Percentiles rank a stretch among this genome's conserved stretches.
phyloP scores from a whole-genome alignment of 2,329 filamentous ascomycete genomes.

The Calonectria hongkongensis region DNA sequence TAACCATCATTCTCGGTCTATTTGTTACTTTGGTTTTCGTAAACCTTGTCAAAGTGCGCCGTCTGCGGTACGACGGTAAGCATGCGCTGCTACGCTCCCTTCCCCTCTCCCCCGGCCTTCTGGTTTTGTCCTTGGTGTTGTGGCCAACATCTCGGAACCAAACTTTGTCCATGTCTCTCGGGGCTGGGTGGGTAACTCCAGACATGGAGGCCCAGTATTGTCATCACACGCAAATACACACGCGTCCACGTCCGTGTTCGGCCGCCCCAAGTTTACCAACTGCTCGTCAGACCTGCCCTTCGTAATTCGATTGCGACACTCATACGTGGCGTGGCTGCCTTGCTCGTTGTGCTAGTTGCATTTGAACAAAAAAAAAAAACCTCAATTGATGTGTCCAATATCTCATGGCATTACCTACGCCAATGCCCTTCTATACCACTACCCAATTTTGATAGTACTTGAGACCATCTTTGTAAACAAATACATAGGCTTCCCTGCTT shows the following conservation, averaged over 20 bases:
- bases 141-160: conserved; percentile 1
- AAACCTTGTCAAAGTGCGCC: not conserved
- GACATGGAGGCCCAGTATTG: no score
- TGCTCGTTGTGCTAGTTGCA: not conserved
- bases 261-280: not conserved
- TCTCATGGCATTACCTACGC: conserved; percentile 28
- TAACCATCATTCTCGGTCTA: not conserved
- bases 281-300: not conserved
- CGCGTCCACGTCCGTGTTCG: conserved; percentile 2
- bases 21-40: not conserved
- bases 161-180: not conserved
- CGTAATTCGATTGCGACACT: not conserved
- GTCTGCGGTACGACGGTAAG: not conserved
- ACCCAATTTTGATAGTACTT: conserved; percentile 24
- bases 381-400: conserved; percentile 21
- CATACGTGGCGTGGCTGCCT: not conserved
- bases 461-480: conserved; percentile 10
- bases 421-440: conserved; percentile 34
- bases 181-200: not conserved
- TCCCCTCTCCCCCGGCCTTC: not conserved
- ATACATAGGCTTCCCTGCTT: not conserved
- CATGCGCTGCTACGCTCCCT: not conserved
- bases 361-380: not conserved
- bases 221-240: not conserved
- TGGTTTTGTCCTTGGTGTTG: not conserved